phyloP scores from a whole-genome alignment of 2,329 filamentous ascomycete genomes.

The Domatiomyces globalis region DNA sequence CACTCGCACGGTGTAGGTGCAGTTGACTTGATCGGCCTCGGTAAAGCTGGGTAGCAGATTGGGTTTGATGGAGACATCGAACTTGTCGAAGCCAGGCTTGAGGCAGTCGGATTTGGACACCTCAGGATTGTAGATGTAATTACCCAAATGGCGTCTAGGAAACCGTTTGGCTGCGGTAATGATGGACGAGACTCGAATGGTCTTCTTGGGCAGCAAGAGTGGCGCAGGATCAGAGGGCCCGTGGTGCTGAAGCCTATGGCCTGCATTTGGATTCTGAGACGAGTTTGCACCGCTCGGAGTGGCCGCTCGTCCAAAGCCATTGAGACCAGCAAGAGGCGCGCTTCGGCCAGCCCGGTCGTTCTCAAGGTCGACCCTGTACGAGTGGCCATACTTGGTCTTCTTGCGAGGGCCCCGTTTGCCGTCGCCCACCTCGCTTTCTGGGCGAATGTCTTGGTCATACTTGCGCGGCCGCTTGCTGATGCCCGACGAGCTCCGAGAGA shows the following conservation, averaged over 20 bases:
- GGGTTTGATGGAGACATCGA: slow-evolving; percentile 46
- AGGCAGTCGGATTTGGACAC: slow-evolving; percentile 34
- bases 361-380: slow-evolving; percentile 17
- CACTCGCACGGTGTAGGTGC: slow-evolving; percentile 77
- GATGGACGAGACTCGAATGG: slow-evolving; percentile 54
- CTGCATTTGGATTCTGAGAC: slow-evolving; percentile 5
- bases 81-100: slow-evolving; percentile 32
- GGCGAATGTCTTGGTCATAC: slow-evolving; percentile 54
- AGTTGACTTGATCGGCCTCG: slow-evolving; percentile 61
- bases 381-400: slow-evolving; percentile 15
- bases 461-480: slow-evolving; percentile 50
- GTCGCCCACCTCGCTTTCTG: slow-evolving; percentile 48
- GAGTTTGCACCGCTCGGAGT: slow-evolving; percentile 5
- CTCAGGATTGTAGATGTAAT: slow-evolving; percentile 62
- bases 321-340: slow-evolving; percentile 7
- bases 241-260: slow-evolving; percentile 1
- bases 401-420: slow-evolving; percentile 11
- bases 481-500: slow-evolving; percentile 30
- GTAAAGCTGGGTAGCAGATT: slow-evolving; percentile 59
- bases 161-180: slow-evolving; percentile 56
- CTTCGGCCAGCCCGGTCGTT: slow-evolving; percentile 7
- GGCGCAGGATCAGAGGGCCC: slow-evolving; percentile 32
- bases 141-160: slow-evolving; percentile 68
- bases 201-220: slow-evolving; percentile 41
- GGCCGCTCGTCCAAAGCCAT: slow-evolving; percentile 4